phyloP scores from a whole-genome alignment of 2,329 filamentous ascomycete species.

The Trichoderma citrinoviride region DNA sequence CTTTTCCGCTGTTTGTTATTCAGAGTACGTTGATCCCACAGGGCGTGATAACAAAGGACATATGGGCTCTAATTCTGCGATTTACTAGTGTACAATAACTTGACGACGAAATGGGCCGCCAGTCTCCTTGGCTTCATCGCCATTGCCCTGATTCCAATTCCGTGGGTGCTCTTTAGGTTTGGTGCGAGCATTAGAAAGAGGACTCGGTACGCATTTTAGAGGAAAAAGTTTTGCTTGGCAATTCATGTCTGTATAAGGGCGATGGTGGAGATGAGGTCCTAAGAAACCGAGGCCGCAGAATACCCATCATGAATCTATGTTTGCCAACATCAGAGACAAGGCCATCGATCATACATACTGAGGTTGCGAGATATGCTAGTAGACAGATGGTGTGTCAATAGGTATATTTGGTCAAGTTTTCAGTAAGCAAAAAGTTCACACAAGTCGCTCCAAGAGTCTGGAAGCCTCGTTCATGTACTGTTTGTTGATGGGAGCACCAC shows the following conservation, averaged over 20 bases:
- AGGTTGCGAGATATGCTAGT: no score
- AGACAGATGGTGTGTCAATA: no score
- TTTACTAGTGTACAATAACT: constrained; percentile 23
- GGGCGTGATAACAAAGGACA: not conserved
- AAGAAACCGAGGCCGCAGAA: not conserved
- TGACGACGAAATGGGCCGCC: constrained; percentile 23
- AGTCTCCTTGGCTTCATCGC: constrained; percentile 27
- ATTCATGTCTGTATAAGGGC: not conserved
- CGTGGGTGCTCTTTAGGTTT: constrained; percentile 25
- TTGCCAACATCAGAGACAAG: not conserved
- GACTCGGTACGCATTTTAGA: not conserved
- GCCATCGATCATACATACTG: not conserved
- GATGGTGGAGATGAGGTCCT: no score
- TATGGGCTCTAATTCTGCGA: not conserved
- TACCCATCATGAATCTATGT: no score
- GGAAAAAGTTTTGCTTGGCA: not conserved
- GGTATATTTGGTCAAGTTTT: no score
- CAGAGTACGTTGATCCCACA: constrained; percentile 3
- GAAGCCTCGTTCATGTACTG: no score
- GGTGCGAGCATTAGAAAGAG: constrained; percentile 7
- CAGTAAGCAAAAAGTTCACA: no score
- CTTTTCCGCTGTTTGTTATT: constrained; percentile 45
- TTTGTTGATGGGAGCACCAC: no score
- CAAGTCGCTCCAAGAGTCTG: no score
- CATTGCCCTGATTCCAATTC: constrained; percentile 24